Evolutionary conservation across 192 early-diverging fungal genomes (phyloP), one percentile per base, ranked within the genome.

Genomic region (Entomortierella lignicola): DNA sequence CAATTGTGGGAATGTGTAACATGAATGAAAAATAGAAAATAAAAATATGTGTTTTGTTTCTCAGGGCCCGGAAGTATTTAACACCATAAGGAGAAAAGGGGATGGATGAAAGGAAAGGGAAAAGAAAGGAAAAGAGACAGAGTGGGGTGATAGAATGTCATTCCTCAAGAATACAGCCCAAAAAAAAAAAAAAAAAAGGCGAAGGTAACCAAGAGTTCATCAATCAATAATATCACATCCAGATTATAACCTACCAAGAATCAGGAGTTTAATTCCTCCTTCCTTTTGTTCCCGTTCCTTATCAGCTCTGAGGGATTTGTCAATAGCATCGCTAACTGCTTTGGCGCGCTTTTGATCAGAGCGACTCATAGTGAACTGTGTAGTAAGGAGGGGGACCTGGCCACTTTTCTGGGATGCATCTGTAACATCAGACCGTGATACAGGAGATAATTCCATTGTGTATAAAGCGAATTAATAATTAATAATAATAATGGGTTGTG

Each of bases 291-390:
- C 34, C 12, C 70, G 72, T 47, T 84, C 83, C 32, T 82, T 81
- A 63, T 88, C 85, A 12, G 68, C 63, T 55, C 70, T 83, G 26
- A 88, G 61, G 20, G 80, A 60, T 39, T 60, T 79, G 43, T 88
- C 87, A 52, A 88, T 88, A 34, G 85, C 85, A 20, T 88, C 86
- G 27, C 85, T 86, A 48, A 66, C 30, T 39, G 79, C 82, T 41
- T 77, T 82, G 10, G 85, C 87, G 21, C 68, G 70, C 37, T 84
- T 84, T 37, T 84, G 75, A 65, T 79, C 75, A 32, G 67, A 31
- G 4, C 75, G 75, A 23, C 37, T 66, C 26, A 27, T 18, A 20
- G 61, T 25, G 58, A 66, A 70, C n/a, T 64, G 57, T 21, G 37
- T 32, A 12, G 55, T 60, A 25, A 70, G 55, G 32, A 63, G 65